Conservation (phyloP, 345 rosid species). For the Populus davidiana region DNA sequence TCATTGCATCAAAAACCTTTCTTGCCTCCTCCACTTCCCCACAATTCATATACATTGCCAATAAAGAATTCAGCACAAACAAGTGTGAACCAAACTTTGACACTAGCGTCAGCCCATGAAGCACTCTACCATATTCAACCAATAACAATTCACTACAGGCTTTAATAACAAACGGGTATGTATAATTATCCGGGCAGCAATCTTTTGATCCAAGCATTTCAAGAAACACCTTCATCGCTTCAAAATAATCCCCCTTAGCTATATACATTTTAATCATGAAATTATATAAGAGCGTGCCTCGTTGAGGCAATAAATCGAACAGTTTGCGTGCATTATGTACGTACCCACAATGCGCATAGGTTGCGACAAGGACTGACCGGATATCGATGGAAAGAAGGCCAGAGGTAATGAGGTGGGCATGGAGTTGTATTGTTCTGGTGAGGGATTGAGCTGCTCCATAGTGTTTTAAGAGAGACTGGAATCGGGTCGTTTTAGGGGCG, state of each 20-base stretch:
- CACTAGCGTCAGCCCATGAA: slow-evolving; percentile 51
- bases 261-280: slow-evolving; percentile 42
- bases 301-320: slow-evolving; percentile 53
- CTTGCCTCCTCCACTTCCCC: slow-evolving; percentile 43
- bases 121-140: slow-evolving; percentile 35
- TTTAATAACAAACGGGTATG: slow-evolving; percentile 52
- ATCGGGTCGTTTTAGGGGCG: slow-evolving; percentile 19
- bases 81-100: slow-evolving; percentile 31
- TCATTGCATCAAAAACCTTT: slow-evolving; percentile 48
- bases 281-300: slow-evolving; percentile 40
- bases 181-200: slow-evolving; percentile 47
- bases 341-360: slow-evolving; percentile 22
- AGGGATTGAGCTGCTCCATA: slow-evolving; percentile 40
- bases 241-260: slow-evolving; percentile 24
- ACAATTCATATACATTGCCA: slow-evolving; percentile 63
- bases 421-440: slow-evolving; percentile 41
- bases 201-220: slow-evolving; percentile 40
- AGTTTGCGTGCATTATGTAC: slow-evolving; percentile 32
- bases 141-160: slow-evolving; percentile 46
- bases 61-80: slow-evolving; percentile 54
- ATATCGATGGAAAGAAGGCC: slow-evolving; percentile 29
- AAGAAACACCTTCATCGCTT: slow-evolving; percentile 38
- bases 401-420: slow-evolving; percentile 42
- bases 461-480: slow-evolving; percentile 42
- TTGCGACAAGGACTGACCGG: slow-evolving; percentile 15